Evolutionary conservation across 2,329 filamentous ascomycete species (phyloP), one percentile per base, ranked within the genome.

Genomic region (Rhinocladiella mackenziei): DNA sequence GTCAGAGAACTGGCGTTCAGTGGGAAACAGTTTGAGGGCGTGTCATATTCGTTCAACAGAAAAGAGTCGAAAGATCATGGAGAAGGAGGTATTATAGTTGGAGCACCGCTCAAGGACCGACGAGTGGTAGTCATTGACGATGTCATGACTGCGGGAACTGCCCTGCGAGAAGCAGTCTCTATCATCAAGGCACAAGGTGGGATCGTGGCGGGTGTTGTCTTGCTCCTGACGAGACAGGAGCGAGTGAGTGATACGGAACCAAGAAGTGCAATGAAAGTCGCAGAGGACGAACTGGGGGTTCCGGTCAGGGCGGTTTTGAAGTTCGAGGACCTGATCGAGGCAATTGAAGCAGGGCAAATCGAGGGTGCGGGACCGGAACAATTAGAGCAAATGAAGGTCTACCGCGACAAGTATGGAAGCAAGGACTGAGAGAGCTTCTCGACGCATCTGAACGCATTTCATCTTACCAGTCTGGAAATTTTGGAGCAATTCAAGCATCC

Each of bases 61-160:
- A 97, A 97, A 71, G 92, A 97, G 70, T 86, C 83, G 60, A 97
- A 97, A 74, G 86, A 88, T 61, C 91, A 97, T 65, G 91, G 92
- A 32, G 92, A 98, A 69, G 91, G 91, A 23, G 91, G 92, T 32
- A 85, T 80, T 63, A 94, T 97, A 59, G 89, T 97, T 10, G 92
- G 92, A 8, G 86, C 88, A 20, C 77, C 83, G 5, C 72, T 97
- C 60, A 84, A 85, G 68, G 89, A 86, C 41, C 89, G 92, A 76
- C 80, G 77, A 49, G 81, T 96, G 11, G 75, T 98, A 23, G 86
- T 98, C 57, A 83, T 98, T 29, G 92, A 98, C 72, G 92, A 97
- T 68, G 91, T 98, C 45, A 91, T 97, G 60, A 96, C 89, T 1
- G 91, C 89, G 1, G 92, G 92, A 19, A 97, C 89, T 1, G 92